Evolutionary conservation across 2,329 filamentous ascomycete species (phyloP), one percentile per base, ranked within the genome.

Genomic region (Trichoderma koningii): DNA sequence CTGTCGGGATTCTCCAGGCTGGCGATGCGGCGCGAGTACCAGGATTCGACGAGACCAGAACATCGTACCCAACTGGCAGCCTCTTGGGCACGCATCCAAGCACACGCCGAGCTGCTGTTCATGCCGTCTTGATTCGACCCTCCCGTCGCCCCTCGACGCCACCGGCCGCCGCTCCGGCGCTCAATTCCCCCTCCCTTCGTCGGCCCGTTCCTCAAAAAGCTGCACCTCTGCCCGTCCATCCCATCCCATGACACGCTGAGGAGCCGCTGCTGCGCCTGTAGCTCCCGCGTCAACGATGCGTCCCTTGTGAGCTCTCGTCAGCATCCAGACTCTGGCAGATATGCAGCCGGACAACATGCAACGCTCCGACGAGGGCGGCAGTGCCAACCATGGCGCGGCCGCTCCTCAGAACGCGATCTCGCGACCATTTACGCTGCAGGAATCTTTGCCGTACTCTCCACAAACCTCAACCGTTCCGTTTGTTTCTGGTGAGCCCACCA

Each of bases 391-490:
- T 55, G 70, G 68, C 62, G 68, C 68, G 53, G 53, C 67, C 17
- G 68, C 73, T 56, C 62, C 69, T 34, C 71, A 69, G 57, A 69
- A 70, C 21, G 62, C 71, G 45, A 72, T 76, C 41, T 68, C 73
- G 45, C 75, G 81, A 63, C 82, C 87, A 1, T 87, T 88, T 73
- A 85, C 84, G 3, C 84, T 95, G 14, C 85, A 89, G 64, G 90
- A 95, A 73, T 91, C 91, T 34, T 81, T 95, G 52, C 89, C 90
- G n/a, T 93, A 88, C 77, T 91, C 91, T 59, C 91, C 92, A 26
- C 89, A 94, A 74, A 91, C 89, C 55, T 92, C 90, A 3, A 89
- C 93, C 55, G 83, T 91, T 60, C 91, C 91, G 3, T 92, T 94
- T 76, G 86, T 90, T 75, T 85, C 90, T 69, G 87, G 91, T 93